Percentiles rank a stretch among this genome's conserved stretches.
Conservation (phyloP, 1,139 yeast genomes). For the Pneumocystis carinii region DNA sequence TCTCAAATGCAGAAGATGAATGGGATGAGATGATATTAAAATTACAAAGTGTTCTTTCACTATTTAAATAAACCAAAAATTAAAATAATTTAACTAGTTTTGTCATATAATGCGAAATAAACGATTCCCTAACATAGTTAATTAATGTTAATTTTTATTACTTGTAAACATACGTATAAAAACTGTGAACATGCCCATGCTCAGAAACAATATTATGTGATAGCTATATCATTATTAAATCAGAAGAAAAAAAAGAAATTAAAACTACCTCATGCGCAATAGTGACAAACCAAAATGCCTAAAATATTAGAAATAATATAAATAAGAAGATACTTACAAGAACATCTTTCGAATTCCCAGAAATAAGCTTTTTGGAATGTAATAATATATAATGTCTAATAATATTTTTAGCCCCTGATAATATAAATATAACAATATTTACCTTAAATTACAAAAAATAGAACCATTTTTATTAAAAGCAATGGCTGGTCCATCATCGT, state of each 20-base stretch:
- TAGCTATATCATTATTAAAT: slow-evolving; percentile 15
- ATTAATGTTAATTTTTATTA: slow-evolving; percentile 1
- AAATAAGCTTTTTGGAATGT: slow-evolving; percentile 7
- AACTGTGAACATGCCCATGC: slow-evolving; percentile 28
- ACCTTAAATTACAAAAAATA: slow-evolving; percentile 27
- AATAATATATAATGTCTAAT: slow-evolving; percentile 1
- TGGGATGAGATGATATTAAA: slow-evolving; percentile 87
- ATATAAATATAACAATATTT: slow-evolving; percentile 15
- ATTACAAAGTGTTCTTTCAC: slow-evolving; percentile 60
- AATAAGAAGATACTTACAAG: slow-evolving; percentile 20
- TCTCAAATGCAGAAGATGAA: slow-evolving; percentile 67
- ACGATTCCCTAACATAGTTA: not conserved
- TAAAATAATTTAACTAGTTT: not conserved
- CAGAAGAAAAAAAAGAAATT: not conserved
- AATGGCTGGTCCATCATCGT: slow-evolving; percentile 18
- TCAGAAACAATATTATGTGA: slow-evolving; percentile 27
- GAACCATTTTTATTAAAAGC: slow-evolving; percentile 29
- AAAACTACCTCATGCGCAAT: slow-evolving; percentile 24
- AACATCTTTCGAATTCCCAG: slow-evolving; percentile 14
- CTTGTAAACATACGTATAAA: slow-evolving; percentile 20
- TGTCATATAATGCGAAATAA: not conserved
- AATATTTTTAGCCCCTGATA: slow-evolving; percentile 3
- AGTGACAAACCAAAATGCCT: slow-evolving; percentile 24
- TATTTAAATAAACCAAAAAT: slow-evolving; percentile 26
- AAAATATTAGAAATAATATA: not conserved